Base-by-base conservation (phyloP, 345 rosid genomes). In the Salix exigua region DNA sequence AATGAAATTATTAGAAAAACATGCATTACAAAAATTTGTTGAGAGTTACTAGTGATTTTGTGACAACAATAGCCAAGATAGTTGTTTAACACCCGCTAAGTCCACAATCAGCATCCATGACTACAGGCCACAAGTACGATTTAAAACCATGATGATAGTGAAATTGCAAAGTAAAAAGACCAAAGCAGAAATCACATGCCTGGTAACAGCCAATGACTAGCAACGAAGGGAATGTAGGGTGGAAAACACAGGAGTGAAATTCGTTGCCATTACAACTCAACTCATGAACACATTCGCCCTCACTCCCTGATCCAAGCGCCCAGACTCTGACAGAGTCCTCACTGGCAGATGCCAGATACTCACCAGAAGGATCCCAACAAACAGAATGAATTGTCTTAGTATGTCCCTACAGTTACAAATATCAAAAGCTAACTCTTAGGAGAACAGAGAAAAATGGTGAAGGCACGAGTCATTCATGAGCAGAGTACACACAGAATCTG, bases 121-220 rank as follows among this genome's bases (percentile, higher is more conserved):
- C 50, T 13, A 11, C 11, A 40, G 44, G 6, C 44, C 11, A 10
- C 18, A 46, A 13, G 17, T 46, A 4, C 2, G 17, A 46, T 46
- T 46, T 46, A 46, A 46, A 14, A 46, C 50, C 14, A 14, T 14
- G 17, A 46, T 46, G 50, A 46, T 46, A 46, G 18, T 6, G 17
- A 7, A 71, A 58, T 58, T n/a, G 63, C 63, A 58, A 10, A 23
- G 63, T 40, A 42, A 11, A 38, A 2, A 40, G 18, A 71, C 70
- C 6, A 3, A 42, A 18, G 42, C 42, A 44, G 63, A 31, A 55
- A 25, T 31, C 6, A 51, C 86, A 82, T 88, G 87, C 98, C 97
- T 92, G 96, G 87, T 93, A 93, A 87, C 95, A 92, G 62, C 99
- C 97, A 37, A 96, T 88, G 71, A 96, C 97, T 71, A 96, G 92